These are phyloP conservation scores for Tubosaeta brunneosetosa DNA, from an alignment of 768 basidiomycete genomes.

Conservation along the genomic window DNA sequence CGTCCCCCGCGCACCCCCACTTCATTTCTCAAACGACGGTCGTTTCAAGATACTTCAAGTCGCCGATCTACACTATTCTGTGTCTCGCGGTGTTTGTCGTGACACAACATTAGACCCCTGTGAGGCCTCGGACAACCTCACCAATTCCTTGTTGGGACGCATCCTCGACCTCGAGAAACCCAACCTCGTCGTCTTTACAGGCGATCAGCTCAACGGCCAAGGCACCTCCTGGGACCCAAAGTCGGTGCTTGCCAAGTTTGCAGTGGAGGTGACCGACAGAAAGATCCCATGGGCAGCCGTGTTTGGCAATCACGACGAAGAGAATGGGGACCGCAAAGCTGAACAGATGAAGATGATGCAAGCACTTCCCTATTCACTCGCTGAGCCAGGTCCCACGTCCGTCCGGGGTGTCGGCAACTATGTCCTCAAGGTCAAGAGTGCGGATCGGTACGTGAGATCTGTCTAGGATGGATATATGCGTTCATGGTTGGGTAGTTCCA, in stretches of 20 bases:
- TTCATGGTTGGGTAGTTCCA: conserved; percentile 52
- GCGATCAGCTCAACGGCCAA: conserved; percentile 94
- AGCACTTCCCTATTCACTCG: conserved; percentile 79
- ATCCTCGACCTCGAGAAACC: conserved; percentile 80
- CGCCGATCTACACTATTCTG: conserved; percentile 92
- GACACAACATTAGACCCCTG: conserved; percentile 58
- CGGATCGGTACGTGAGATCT: conserved; percentile 65
- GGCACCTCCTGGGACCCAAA: conserved; percentile 84
- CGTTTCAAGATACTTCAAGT: conserved; percentile 88
- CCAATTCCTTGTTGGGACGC: conserved; percentile 63
- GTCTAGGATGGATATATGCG: not conserved
- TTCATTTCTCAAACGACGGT: conserved; percentile 79
- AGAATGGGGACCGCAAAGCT: conserved; percentile 56
- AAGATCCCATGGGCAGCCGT: conserved; percentile 87
- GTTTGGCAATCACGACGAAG: conserved; percentile 93
- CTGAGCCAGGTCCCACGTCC: conserved; percentile 73
- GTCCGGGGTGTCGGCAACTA: conserved; percentile 93
- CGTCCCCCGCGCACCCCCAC: conserved; percentile 66
- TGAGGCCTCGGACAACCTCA: conserved; percentile 70
- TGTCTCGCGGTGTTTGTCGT: conserved; percentile 69
- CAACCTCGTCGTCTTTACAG: conserved; percentile 86
- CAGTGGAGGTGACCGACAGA: conserved; percentile 66
- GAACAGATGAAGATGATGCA: conserved; percentile 70
- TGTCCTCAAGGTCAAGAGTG: conserved; percentile 75
- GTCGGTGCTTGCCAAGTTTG: conserved; percentile 86